Evolutionary conservation across 768 basidiomycete genomes (phyloP).

Genomic region (Sarcodon aspratus): DNA sequence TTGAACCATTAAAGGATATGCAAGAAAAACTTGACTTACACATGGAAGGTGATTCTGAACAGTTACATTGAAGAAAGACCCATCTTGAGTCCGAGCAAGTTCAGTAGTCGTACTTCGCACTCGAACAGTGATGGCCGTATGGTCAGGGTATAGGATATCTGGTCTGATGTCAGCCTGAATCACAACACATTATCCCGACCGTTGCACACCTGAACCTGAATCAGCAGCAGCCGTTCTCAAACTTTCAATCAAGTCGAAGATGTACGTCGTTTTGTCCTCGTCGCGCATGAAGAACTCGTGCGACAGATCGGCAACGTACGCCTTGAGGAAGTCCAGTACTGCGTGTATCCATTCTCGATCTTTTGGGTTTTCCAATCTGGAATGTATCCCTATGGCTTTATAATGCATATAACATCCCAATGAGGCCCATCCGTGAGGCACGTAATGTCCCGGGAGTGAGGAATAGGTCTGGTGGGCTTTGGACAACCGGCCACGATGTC

Average conservation of each 20-base stretch:
- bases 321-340: constrained; percentile 64
- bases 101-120: constrained; percentile 32
- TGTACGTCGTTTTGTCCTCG: constrained; percentile 37
- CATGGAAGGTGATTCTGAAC: constrained; percentile 65
- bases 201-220: constrained; percentile 40
- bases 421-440: constrained; percentile 71
- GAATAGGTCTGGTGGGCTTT: constrained; percentile 61
- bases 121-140: constrained; percentile 52
- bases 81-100: constrained; percentile 52
- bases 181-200: background rate
- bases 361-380: constrained; percentile 38
- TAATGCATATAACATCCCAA: constrained; percentile 73
- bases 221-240: constrained; percentile 36
- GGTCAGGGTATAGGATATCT: constrained; percentile 63
- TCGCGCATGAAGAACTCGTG: constrained; percentile 43
- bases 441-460: constrained; percentile 79
- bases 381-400: constrained; percentile 59
- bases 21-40: constrained; percentile 33
- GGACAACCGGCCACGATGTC: constrained; percentile 53
- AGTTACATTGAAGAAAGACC: constrained; percentile 44
- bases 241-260: constrained; percentile 35
- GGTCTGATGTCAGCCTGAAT: constrained; percentile 4
- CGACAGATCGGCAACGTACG: constrained; percentile 44
- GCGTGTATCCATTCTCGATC: constrained; percentile 78
- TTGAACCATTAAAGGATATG: background rate